phyloP scores from a whole-genome alignment of 805 yeast genomes.

The Kazachstania kunashirensis region DNA sequence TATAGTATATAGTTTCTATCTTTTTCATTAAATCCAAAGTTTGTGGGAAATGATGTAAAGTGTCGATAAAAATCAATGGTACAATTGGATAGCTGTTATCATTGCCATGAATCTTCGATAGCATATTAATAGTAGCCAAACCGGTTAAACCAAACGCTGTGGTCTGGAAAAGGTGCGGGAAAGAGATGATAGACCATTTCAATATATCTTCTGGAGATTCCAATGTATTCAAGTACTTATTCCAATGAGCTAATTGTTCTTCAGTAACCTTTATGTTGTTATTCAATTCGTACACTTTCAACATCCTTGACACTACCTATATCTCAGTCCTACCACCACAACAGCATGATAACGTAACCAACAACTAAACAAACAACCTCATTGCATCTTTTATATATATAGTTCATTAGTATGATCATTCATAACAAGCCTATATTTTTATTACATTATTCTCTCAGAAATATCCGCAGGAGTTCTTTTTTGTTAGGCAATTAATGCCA shows the following conservation, averaged over 20 bases:
- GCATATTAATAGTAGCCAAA: conserved; percentile 74
- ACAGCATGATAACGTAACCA: too few relatives aligned
- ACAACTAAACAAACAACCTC: too few relatives aligned
- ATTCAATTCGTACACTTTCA: conserved; percentile 17
- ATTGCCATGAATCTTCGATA: conserved; percentile 39
- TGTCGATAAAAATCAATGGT: conserved; percentile 79
- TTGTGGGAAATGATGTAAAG: conserved; percentile 91
- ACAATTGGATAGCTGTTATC: conserved; percentile 24
- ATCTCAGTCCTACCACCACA: too few relatives aligned
- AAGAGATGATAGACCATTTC: conserved; percentile 73
- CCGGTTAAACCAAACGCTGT: conserved; percentile 96
- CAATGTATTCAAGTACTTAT: conserved; percentile 44
- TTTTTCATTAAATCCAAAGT: conserved; percentile 63
- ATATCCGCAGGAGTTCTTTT: too few relatives aligned
- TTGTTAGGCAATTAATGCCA: too few relatives aligned
- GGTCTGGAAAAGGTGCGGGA: conserved; percentile 78
- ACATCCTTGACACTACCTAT: too few relatives aligned
- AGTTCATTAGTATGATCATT: too few relatives aligned
- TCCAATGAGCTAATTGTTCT: conserved; percentile 56
- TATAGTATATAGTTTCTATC: conserved; percentile 45
- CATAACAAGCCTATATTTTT: too few relatives aligned
- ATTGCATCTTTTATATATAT: too few relatives aligned
- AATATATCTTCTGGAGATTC: conserved; percentile 60
- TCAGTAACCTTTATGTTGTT: conserved; percentile 33
- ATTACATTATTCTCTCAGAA: too few relatives aligned